These are phyloP conservation scores for Apiotrichum mycotoxinovorans DNA, from an alignment of 1,284 basidiomycete species.

Conservation along the genomic window DNA sequence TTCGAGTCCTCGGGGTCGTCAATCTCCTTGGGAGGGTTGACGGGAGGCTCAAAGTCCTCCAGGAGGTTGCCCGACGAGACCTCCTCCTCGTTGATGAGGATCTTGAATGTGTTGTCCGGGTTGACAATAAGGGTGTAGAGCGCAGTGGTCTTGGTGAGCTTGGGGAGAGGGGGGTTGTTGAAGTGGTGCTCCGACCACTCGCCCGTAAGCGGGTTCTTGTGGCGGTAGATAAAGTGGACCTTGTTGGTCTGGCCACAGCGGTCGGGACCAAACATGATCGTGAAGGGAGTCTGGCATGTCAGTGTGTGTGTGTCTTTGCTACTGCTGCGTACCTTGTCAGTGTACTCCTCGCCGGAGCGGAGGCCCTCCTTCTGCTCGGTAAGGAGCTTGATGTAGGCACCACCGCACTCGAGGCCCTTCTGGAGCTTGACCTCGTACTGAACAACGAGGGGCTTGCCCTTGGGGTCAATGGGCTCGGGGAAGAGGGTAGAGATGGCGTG, in stretches of 20 bases:
- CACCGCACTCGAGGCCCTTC: conserved; percentile 98
- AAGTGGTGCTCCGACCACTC: conserved; percentile 98
- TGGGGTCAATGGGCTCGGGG: conserved; percentile 67
- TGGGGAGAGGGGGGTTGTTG: conserved; percentile 71
- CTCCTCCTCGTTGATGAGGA: conserved; percentile 84
- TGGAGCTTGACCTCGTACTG: conserved; percentile 99
- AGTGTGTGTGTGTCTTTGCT: background rate
- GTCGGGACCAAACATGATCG: conserved; percentile 87
- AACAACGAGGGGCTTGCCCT: conserved; percentile 83
- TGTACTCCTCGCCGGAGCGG: conserved; percentile 89
- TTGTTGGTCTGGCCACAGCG: conserved; percentile 55
- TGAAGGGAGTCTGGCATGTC: conserved; percentile 72
- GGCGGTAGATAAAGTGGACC: conserved; percentile 96
- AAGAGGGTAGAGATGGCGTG: conserved; percentile 98
- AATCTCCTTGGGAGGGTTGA: conserved; percentile 90
- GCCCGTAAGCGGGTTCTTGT: conserved; percentile 85
- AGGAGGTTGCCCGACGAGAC: conserved; percentile 77
- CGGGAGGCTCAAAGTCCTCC: conserved; percentile 90
- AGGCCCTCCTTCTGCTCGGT: conserved; percentile 65
- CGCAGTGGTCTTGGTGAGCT: conserved; percentile 82
- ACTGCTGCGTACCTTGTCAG: conserved; percentile 61
- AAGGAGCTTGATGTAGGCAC: conserved; percentile 97
- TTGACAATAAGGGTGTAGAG: conserved; percentile 89
- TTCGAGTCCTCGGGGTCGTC: conserved; percentile 86
- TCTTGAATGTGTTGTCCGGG: conserved; percentile 94